Percentiles rank a stretch among this genome's conserved stretches.
Evolutionary conservation across 495 filamentous ascomycete genomes (phyloP).

Genomic region (Xylaria palmicola): DNA sequence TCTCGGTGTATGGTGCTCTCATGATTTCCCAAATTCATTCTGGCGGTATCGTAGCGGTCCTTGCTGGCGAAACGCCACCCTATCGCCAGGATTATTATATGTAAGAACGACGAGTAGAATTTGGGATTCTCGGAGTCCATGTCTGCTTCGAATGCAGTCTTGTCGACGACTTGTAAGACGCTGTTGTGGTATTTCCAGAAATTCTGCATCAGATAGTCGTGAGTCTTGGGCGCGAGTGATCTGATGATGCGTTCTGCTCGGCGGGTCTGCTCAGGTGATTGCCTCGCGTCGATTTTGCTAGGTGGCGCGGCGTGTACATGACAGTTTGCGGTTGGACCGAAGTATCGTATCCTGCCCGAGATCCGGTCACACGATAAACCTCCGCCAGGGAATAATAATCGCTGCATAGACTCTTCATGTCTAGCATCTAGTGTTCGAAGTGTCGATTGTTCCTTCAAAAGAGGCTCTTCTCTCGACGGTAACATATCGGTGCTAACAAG

Average conservation of each 20-base stretch:
- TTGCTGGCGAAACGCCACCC: slow-evolving; percentile 51
- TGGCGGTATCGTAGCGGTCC: slow-evolving; percentile 47
- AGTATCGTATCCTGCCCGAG: slow-evolving; percentile 44
- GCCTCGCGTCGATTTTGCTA: slow-evolving; percentile 14
- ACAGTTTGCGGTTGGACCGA: slow-evolving; percentile 46
- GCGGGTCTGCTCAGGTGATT: slow-evolving; percentile 37
- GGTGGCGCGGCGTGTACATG: slow-evolving; percentile 31
- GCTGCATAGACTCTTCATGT: slow-evolving; percentile 42
- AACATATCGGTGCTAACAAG: background rate
- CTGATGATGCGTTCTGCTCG: slow-evolving; percentile 46
- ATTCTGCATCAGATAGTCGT: slow-evolving; percentile 51
- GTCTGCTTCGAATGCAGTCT: slow-evolving; percentile 49
- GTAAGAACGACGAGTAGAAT: slow-evolving; percentile 52
- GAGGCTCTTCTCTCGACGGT: background rate
- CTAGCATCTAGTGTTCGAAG: slow-evolving; percentile 30
- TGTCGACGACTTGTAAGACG: slow-evolving; percentile 47
- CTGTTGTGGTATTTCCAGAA: slow-evolving; percentile 55
- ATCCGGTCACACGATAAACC: slow-evolving; percentile 47
- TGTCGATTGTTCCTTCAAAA: slow-evolving; percentile 30
- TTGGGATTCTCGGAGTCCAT: slow-evolving; percentile 40
- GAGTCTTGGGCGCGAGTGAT: slow-evolving; percentile 40
- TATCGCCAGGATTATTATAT: slow-evolving; percentile 53
- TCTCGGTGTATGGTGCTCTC: slow-evolving; percentile 54
- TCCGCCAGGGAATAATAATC: slow-evolving; percentile 41
- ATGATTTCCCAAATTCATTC: slow-evolving; percentile 42